Evolutionary conservation across 768 basidiomycete genomes (phyloP).

Genomic region (Mycena belliarum): DNA sequence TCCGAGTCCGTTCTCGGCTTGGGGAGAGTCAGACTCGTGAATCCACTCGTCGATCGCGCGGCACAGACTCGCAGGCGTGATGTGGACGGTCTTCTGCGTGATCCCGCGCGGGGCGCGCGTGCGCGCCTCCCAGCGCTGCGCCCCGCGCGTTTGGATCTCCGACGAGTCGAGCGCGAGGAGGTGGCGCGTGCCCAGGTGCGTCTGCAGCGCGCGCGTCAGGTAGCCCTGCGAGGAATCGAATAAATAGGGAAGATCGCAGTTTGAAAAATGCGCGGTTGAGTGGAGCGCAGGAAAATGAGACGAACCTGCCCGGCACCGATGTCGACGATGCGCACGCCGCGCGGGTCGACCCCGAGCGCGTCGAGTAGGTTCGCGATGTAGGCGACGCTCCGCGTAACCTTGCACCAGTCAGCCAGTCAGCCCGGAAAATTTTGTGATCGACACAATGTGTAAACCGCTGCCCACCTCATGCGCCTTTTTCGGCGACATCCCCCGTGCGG

Average conservation of each 20-base stretch:
- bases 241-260: background rate
- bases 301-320: slow-evolving; percentile 73
- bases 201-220: slow-evolving; percentile 52
- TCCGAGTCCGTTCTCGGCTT: background rate
- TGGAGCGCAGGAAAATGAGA: background rate
- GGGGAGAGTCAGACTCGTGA: slow-evolving; percentile 15
- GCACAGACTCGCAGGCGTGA: slow-evolving; percentile 50
- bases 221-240: slow-evolving; percentile 56
- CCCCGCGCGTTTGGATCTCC: slow-evolving; percentile 58
- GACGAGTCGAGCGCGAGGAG: slow-evolving; percentile 72
- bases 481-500: slow-evolving; percentile 60
- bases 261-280: slow-evolving; percentile 1
- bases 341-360: slow-evolving; percentile 24
- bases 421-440: background rate
- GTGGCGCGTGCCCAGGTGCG: slow-evolving; percentile 34
- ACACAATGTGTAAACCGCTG: slow-evolving; percentile 2
- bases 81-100: slow-evolving; percentile 56
- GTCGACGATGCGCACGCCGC: slow-evolving; percentile 55
- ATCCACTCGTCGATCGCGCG: slow-evolving; percentile 57
- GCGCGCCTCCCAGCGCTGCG: slow-evolving; percentile 43
- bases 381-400: slow-evolving; percentile 58
- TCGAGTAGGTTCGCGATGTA: slow-evolving; percentile 46
- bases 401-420: background rate
- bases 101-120: slow-evolving; percentile 37
- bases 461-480: slow-evolving; percentile 79